Evolutionary conservation across 2,329 filamentous ascomycete genomes (phyloP).

Genomic region (Hortaea werneckii): DNA sequence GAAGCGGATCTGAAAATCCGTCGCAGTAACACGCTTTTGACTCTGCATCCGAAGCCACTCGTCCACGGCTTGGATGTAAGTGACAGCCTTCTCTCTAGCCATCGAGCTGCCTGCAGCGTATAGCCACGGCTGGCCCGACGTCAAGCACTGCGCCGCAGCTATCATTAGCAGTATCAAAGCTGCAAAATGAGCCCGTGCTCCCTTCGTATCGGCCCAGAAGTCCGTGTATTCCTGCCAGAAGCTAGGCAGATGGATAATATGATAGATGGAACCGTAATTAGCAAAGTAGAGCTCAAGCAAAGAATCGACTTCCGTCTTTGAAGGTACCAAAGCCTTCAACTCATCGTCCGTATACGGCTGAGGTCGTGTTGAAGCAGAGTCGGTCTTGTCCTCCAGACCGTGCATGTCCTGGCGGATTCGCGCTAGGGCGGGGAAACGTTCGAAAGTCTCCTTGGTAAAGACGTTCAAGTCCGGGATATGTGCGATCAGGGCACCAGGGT

Average conservation of each 20-base stretch:
- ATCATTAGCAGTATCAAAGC: constrained; percentile 32
- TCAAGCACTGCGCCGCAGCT: constrained; percentile 27
- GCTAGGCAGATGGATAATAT: constrained; percentile 44
- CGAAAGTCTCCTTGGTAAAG: constrained; percentile 21
- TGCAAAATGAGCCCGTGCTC: constrained; percentile 25
- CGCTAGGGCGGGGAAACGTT: constrained; percentile 25
- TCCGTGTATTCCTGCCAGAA: constrained; percentile 42
- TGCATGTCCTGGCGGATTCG: constrained; percentile 19
- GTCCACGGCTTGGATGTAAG: constrained; percentile 31
- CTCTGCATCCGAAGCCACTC: constrained; percentile 35
- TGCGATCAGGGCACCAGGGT: constrained; percentile 25
- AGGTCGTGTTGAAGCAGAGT: constrained; percentile 13
- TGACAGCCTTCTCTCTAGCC: constrained; percentile 29
- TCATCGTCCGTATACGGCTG: constrained; percentile 21
- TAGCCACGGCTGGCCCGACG: constrained; percentile 19
- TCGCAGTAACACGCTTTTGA: constrained; percentile 43
- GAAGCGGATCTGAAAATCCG: constrained; percentile 42
- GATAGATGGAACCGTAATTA: constrained; percentile 41
- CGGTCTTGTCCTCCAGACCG: constrained; percentile 13
- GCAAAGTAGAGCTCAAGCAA: constrained; percentile 39
- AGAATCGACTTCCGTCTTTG: constrained; percentile 29
- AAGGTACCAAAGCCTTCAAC: constrained; percentile 28
- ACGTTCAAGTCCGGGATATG: constrained; percentile 19
- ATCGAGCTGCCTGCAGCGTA: constrained; percentile 36
- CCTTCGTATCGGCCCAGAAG: constrained; percentile 35